Evolutionary conservation across 176 grass and related monocot species (phyloP), one percentile per base, ranked within the genome.

Genomic region (Miscanthus lutarioriparius): DNA sequence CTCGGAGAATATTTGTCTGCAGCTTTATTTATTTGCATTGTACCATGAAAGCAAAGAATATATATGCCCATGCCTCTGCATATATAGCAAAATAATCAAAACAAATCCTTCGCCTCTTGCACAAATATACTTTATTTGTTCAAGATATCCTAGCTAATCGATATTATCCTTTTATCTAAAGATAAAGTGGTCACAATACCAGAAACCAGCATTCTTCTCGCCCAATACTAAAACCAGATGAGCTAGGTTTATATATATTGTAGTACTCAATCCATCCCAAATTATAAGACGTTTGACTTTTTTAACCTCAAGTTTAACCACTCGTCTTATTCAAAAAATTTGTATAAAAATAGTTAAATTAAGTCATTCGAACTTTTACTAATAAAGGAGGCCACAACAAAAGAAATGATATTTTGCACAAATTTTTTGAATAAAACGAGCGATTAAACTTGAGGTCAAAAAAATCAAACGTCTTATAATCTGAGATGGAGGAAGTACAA

Each of bases 1-100:
- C 22, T 51, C 4, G 28, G 22, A 37, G 86, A 82, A 82, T 70
- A 82, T 87, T 47, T 70, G 23, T 33, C 14, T 47, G 33, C n/a
- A 2, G 1, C 2, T 45, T 25, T 69, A 20, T 36, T 23, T 67
- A 45, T 67, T 67, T 74, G 35, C 16, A 17, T 28, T 45, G 22
- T 71, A 87, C 70, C 72, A 44, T 69, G 79, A 62, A 82, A 77
- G 72, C 15, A 38, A 61, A 8, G 86, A 82, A 83, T 77, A 80
- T 73, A 64, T 83, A 30, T n/a, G n/a, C n/a, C 40, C 48, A 1
- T 38, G 40, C 8, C 15, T 56, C 23, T 70, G 16, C 51, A 47
- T 16, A n/a, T 28, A 10, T 2, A 28, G 37, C 76, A n/a, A 19
- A 28, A 44, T 47, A 40, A 87, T 71, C 35, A 56, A 47, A 40